Evolutionary conservation across 371 early-diverging fungal species (phyloP).

Genomic region (Mucor irregularis): DNA sequence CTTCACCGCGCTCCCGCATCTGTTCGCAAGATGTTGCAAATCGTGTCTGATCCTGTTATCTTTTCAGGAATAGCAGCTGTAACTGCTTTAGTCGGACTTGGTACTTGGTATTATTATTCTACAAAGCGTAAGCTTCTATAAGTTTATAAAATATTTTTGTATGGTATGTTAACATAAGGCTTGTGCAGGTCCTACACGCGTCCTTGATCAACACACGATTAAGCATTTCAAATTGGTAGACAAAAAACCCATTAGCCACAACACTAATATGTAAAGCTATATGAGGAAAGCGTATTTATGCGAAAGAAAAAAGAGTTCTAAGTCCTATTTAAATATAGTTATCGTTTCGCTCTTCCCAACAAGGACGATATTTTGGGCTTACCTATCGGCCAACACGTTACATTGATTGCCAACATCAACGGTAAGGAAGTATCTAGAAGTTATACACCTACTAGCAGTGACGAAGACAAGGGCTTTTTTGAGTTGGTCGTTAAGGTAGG

Average conservation of each 20-base stretch:
- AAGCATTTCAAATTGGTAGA: slow-evolving; percentile 70
- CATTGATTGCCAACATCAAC: slow-evolving; percentile 69
- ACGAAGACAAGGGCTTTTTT: slow-evolving; percentile 78
- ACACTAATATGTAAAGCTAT: slow-evolving; percentile 77
- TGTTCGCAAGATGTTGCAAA: slow-evolving; percentile 19
- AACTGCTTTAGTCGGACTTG: slow-evolving; percentile 6
- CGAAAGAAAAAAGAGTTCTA: no score
- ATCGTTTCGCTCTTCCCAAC: slow-evolving; percentile 77
- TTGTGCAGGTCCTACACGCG: slow-evolving; percentile 26
- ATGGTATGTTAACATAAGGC: slow-evolving; percentile 4
- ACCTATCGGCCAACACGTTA: slow-evolving; percentile 90
- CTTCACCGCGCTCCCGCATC: slow-evolving; percentile 17
- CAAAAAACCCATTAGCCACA: slow-evolving; percentile 67
- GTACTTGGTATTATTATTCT: slow-evolving; percentile 18
- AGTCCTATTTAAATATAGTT: slow-evolving; percentile 53
- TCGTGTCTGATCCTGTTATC: slow-evolving; percentile 20
- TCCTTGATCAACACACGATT: slow-evolving; percentile 62
- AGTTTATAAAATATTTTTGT: background rate
- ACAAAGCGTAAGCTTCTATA: background rate
- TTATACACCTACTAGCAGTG: slow-evolving; percentile 88
- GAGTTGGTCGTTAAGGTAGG: slow-evolving; percentile 86
- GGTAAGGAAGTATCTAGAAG: slow-evolving; percentile 80
- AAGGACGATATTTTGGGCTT: slow-evolving; percentile 66
- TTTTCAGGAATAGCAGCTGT: slow-evolving; percentile 10
- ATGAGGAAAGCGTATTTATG: no score